Evolutionary conservation across 805 yeast species (phyloP), one percentile per base, ranked within the genome.

Genomic region (Osmozyma mogii): DNA sequence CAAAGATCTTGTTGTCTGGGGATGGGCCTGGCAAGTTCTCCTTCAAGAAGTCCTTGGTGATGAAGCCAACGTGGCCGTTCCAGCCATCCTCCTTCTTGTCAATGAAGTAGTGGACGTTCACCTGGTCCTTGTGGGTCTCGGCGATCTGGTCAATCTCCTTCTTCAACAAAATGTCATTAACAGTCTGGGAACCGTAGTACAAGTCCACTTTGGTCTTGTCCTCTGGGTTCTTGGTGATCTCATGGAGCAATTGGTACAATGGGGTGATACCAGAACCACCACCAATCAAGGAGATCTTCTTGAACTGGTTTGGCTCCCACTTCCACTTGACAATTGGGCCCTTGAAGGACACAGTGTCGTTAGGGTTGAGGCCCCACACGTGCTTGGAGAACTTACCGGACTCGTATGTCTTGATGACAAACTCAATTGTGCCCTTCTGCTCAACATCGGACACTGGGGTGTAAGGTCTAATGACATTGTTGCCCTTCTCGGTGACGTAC

Each of bases 211-310:
- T 80, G 50, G 98, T 92, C 58, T 84, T 80, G 65, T 92, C 97
- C 26, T 61, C 65, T 33, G 94, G 88, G 69, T 88, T 75, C 53
- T 70, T 68, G 50, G 83, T 69, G 53, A 89, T 72, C 54, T 75
- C 78, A 49, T 75, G 80, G 39, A 84, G 57, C 56, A 92, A 62
- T 68, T 92, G 98, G 70, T 72, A 88, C 60, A 92, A 70, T 36
- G 98, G 98, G 27, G 96, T 84, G 57, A 92, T 88, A 61, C 97
- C 97, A 29, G 94, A 71, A 53, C 98, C 98, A 51, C 95, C 98
- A 48, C 96, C 97, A 45, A 92, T 68, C 54, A 92, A 72, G 35
- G 80, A 75, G 54, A 92, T 75, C 42, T 75, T 65, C 49, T 82
- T 74, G 67, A 73, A 89, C 54, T 78, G 74, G 70, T 92, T 89